These are phyloP conservation scores for Gilbertella persicaria DNA, from an alignment of 371 early-diverging fungal genomes.

Conservation along the genomic window DNA sequence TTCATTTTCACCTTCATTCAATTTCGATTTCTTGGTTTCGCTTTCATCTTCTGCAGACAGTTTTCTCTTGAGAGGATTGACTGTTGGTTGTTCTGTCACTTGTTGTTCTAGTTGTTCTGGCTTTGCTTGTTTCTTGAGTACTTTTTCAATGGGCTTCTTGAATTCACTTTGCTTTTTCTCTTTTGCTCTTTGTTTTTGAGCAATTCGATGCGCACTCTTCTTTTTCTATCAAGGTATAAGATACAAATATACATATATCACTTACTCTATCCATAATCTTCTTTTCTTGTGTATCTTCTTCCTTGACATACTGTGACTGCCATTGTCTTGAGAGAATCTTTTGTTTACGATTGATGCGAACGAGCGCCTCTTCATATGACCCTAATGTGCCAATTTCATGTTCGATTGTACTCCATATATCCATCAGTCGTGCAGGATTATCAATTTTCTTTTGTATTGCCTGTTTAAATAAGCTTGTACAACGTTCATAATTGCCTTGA, in stretches of 20 bases:
- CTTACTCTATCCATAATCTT: slow-evolving; percentile 5
- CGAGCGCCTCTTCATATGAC: slow-evolving; percentile 22
- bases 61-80: slow-evolving; percentile 15
- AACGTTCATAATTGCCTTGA: slow-evolving; percentile 28
- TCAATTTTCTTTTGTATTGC: slow-evolving; percentile 44
- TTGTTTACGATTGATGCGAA: slow-evolving; percentile 29
- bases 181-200: slow-evolving; percentile 20
- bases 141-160: background rate
- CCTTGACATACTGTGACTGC: slow-evolving; percentile 20
- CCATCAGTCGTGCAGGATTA: slow-evolving; percentile 53
- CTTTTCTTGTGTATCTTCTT: slow-evolving; percentile 2
- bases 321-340: slow-evolving; percentile 30
- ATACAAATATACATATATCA: background rate
- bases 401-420: slow-evolving; percentile 53
- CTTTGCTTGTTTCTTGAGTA: background rate
- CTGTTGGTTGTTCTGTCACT: background rate
- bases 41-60: background rate
- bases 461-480: slow-evolving; percentile 40
- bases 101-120: background rate
- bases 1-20: background rate
- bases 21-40: slow-evolving; percentile 14
- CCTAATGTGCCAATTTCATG: slow-evolving; percentile 47
- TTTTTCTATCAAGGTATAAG: slow-evolving; percentile 19
- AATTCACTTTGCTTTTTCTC: slow-evolving; percentile 11
- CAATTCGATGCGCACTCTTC: slow-evolving; percentile 29